Evolutionary conservation across 2,329 filamentous ascomycete genomes (phyloP), one percentile per base, ranked within the genome.

Genomic region (Calonectria ilicicola): DNA sequence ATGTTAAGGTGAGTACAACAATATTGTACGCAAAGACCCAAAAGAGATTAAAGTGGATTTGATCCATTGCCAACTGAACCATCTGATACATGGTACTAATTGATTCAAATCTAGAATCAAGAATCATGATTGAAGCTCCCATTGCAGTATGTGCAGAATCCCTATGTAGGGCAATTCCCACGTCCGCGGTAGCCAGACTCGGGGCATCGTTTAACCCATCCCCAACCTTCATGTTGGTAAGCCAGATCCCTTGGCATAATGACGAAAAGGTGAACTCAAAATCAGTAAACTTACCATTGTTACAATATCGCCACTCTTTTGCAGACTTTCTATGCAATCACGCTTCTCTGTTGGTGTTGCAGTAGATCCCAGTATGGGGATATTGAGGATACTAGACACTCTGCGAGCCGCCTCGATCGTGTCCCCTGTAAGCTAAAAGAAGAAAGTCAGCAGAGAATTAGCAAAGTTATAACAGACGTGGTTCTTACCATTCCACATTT

Each of bases 201-300:
- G 53, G 69, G 27, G 64, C 64, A 21, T 71, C 69, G 17, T 71
- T 71, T 0, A 71, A 44, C 1, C 69, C 69, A 15, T 71, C 69
- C 12, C 69, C 64, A 19, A 71, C 35, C 69, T 71, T 5, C 1
- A 29, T 5, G 7, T n/a, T 19, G 23, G 17, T 40, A 21, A 15
- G 29, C 14, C 40, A 35, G 12, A 35, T 35, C 10, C 10, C 10
- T 35, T 10, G 12, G 3, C 9, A 35, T 35, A 35, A 35, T 10
- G 10, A 35, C 32, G 7, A 35, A 35, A 35, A 3, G 10, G 12
- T 35, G 3, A 35, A 3, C 19, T 19, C n/a, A 10, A 8, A 42
- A 19, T 42, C 40, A 19, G 4, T 42, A 17, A 7, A 46, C 53
- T 63, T 66, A 38, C 69, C 64, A 71, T 67, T 19, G 56, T 42